Conservation (phyloP, 2,329 filamentous ascomycete genomes). For the Alternaria triticimaculans region DNA sequence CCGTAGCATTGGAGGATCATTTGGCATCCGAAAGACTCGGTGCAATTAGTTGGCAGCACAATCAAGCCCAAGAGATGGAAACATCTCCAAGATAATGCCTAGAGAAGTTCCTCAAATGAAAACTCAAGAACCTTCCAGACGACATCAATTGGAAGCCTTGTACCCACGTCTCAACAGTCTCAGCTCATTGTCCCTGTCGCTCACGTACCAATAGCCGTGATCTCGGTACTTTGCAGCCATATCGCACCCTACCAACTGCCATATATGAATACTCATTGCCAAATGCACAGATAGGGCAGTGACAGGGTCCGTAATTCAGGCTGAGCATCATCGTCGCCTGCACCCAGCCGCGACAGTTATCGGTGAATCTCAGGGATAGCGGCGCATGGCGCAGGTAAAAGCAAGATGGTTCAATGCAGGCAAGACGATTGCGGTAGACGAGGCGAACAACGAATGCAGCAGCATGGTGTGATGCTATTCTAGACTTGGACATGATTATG, state of each 20-base stretch:
- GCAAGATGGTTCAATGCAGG: slow-evolving; percentile 8
- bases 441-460: slow-evolving; percentile 7
- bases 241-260: background rate
- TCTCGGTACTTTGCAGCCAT: background rate
- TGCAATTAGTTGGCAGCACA: background rate
- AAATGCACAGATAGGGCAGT: slow-evolving; percentile 10
- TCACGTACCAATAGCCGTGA: slow-evolving; percentile 1
- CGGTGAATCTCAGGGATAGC: slow-evolving; percentile 8
- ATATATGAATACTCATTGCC: slow-evolving; percentile 2
- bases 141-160: background rate
- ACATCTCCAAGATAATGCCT: background rate
- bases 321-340: background rate
- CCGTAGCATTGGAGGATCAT: background rate
- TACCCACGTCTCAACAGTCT: slow-evolving; percentile 2
- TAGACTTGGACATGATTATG: slow-evolving; percentile 1
- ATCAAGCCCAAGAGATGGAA: background rate
- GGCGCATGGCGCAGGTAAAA: slow-evolving; percentile 6
- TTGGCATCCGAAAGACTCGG: background rate
- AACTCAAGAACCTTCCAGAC: background rate
- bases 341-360: background rate
- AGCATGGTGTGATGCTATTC: slow-evolving; percentile 4
- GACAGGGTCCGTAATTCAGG: slow-evolving; percentile 1
- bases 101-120: background rate
- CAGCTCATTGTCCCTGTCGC: slow-evolving; percentile 3
- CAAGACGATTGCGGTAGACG: slow-evolving; percentile 6